Base-by-base conservation (phyloP, 805 yeast genomes). In the Schizosaccharomyces pombe region DNA sequence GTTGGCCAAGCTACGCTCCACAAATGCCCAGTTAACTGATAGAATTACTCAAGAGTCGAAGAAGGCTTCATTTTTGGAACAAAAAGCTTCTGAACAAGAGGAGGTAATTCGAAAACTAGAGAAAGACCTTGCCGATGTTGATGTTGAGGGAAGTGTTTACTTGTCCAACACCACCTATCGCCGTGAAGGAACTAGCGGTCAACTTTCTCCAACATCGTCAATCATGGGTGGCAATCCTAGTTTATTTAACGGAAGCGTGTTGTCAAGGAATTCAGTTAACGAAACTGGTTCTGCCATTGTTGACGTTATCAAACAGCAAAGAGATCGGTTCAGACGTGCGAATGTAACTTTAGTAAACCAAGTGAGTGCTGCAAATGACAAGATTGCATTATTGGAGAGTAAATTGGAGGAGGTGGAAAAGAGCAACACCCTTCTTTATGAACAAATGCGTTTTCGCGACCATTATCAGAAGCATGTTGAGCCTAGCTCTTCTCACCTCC, bases 291-390 rank as follows among this genome's bases (percentile, higher is more conserved):
- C 75, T 54, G 62, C 71, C 78, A 3, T 87, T 30, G 66, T 89
- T 53, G 93, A 94, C 1, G 85, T 89, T 54, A 77, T 91, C 30
- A 86, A 95, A 12, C 87, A 89, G 63, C 98, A 89, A 68, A 78
- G 98, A 64, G 98, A 89, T 65, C 72, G 98, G 58, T 86, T 87
- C 71, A 78, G 93, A 61, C 74, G 76, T n/a, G 74, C 85, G 55
- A 85, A 82, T 62, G 76, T 75, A 56, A 95, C 85, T 63, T 72
- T 91, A 55, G 97, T 89, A 64, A 82, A 82, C 55, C 94, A 85
- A 61, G 62, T 80, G 39, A 78, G 82, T 64, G 76, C 75, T 59
- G 77, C 75, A 58, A 71, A 71, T 54, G 64, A 68, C 22, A 70
- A 72, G 40, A 71, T 80, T 29, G 72, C 70, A 39, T 83, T 80